A percentile compares a stretch with the other conserved stretches of the same genome.
Conservation (phyloP, 164 flowering plant species). For the Euptelea pleiosperma region DNA sequence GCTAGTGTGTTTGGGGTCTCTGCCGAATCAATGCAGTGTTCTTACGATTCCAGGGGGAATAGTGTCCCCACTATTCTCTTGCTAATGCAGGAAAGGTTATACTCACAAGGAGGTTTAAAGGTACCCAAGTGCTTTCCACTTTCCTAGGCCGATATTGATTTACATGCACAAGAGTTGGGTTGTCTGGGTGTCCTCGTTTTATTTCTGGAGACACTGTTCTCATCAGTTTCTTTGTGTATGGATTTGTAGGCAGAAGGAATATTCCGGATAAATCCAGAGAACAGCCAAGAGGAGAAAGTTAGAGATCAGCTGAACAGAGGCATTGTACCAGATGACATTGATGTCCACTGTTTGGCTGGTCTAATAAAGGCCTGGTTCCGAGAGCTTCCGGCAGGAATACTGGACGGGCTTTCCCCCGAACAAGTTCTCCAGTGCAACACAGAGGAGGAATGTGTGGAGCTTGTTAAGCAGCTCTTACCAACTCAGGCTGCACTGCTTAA, state of each 20-base stretch:
- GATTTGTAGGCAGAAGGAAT: conserved; percentile 79
- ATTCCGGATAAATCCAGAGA: conserved; percentile 87
- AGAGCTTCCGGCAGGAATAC: conserved; percentile 78
- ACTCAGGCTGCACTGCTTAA: conserved; percentile 71
- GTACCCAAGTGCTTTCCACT: conserved; percentile 25
- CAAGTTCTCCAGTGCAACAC: conserved; percentile 73
- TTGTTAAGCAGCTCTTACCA: conserved; percentile 64
- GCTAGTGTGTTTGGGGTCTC: conserved; percentile 94
- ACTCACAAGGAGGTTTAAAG: conserved; percentile 86
- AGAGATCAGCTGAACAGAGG: conserved; percentile 81
- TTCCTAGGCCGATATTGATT: background rate
- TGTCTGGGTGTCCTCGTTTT: no score
- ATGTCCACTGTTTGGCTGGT: conserved; percentile 85
- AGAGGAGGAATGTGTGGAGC: conserved; percentile 66
- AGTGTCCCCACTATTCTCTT: conserved; percentile 90
- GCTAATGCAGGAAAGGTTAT: conserved; percentile 86
- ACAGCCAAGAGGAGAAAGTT: conserved; percentile 75
- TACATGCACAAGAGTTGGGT: background rate
- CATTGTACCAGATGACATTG: conserved; percentile 72
- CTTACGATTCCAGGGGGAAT: conserved; percentile 73
- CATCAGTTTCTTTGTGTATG: background rate
- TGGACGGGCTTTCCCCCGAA: conserved; percentile 88
- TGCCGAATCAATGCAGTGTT: conserved; percentile 92
- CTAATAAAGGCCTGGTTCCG: conserved; percentile 93
- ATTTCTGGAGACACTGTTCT: background rate